Percentiles rank a stretch among this genome's conserved stretches.
phyloP scores from a whole-genome alignment of 106 monocot genomes.

The Amphibolis antarctica region DNA sequence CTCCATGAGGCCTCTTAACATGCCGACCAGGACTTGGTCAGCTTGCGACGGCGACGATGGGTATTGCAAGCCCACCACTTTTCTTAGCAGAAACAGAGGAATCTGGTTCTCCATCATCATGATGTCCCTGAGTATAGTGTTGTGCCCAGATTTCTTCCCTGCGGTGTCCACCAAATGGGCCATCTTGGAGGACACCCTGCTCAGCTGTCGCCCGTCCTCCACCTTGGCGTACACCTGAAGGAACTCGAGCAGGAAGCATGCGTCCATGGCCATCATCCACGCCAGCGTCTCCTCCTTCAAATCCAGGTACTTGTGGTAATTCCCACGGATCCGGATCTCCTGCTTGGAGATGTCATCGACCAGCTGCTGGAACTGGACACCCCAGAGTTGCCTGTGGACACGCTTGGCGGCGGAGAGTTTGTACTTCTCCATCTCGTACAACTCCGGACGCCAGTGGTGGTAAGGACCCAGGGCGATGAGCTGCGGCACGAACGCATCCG shows the following conservation, averaged over 20 bases:
- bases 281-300: constrained; percentile 29
- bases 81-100: constrained; percentile 21
- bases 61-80: constrained; percentile 3
- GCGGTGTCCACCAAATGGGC: constrained; percentile 5
- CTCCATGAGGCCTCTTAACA: constrained; percentile 14
- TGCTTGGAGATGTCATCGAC: constrained; percentile 13
- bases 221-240: constrained; percentile 17
- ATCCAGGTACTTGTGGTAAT: constrained; percentile 30
- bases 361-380: constrained; percentile 22
- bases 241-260: constrained; percentile 40
- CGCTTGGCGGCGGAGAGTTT: constrained; percentile 46
- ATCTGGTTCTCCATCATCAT: constrained; percentile 48
- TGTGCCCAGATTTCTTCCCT: constrained; percentile 11
- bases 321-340: constrained; percentile 24
- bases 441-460: constrained; percentile 44
- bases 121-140: constrained; percentile 17
- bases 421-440: constrained; percentile 55
- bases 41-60: neutral
- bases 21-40: constrained; percentile 1
- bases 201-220: neutral
- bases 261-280: constrained; percentile 49
- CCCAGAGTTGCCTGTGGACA: constrained; percentile 6
- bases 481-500: constrained; percentile 44
- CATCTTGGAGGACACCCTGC: constrained; percentile 3
- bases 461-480: constrained; percentile 60